Percentiles rank a stretch among this genome's conserved stretches.
phyloP scores from a whole-genome alignment of 331 rosid species.

The Prunus yedoensis region DNA sequence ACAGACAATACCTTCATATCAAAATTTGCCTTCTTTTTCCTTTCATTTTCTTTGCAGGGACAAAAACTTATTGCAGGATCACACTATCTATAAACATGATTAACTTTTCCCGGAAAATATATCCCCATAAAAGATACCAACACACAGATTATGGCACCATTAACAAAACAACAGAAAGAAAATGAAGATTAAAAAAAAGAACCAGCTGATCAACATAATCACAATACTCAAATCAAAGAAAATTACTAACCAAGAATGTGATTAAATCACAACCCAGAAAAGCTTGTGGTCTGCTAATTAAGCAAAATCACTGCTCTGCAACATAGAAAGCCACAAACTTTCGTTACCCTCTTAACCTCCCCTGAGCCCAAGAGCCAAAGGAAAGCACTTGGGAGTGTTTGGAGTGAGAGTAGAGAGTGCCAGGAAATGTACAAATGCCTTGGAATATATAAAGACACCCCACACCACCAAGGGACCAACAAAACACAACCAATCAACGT shows the following conservation, averaged over 20 bases:
- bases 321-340: background rate
- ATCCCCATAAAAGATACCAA: background rate
- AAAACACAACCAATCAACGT: background rate
- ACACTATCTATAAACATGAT: background rate
- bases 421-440: background rate
- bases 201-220: background rate
- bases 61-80: background rate
- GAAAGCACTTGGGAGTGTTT: background rate
- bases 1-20: background rate
- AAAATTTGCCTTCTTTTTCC: background rate
- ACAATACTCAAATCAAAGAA: background rate
- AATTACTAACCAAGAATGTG: background rate
- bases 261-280: background rate
- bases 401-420: conserved; percentile 7
- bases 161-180: background rate
- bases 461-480: background rate
- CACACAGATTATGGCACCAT: background rate
- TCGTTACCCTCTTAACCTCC: background rate
- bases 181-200: background rate
- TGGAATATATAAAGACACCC: conserved; percentile 2
- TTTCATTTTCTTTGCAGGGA: background rate
- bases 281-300: background rate
- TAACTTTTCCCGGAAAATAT: background rate
- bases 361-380: background rate
- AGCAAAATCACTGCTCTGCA: background rate